These are phyloP conservation scores for Allantophomopsis lycopodina DNA, from an alignment of 2,329 filamentous ascomycete species.

Conservation along the genomic window DNA sequence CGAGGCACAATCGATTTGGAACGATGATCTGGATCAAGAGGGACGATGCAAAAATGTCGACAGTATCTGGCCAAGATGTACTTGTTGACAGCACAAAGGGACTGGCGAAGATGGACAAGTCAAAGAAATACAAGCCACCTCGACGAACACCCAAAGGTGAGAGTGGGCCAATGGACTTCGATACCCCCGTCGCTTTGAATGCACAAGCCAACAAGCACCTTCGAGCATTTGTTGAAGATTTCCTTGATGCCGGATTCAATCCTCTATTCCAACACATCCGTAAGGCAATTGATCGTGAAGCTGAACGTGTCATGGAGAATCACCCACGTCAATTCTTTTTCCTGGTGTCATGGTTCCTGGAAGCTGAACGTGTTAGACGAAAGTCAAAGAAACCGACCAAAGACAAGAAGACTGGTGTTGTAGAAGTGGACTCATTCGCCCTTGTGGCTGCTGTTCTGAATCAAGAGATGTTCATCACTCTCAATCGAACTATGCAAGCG, in stretches of 20 bases:
- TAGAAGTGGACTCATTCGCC: constrained; percentile 63
- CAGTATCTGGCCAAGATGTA: constrained; percentile 78
- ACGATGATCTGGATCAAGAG: constrained; percentile 96
- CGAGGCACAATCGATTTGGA: constrained; percentile 85
- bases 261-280: constrained; percentile 75
- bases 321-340: constrained; percentile 87
- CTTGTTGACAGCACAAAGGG: constrained; percentile 60
- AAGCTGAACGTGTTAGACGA: constrained; percentile 66
- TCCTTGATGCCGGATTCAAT: constrained; percentile 91
- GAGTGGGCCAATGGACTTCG: constrained; percentile 60
- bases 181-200: constrained; percentile 56
- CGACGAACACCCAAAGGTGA: constrained; percentile 46
- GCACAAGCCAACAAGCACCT: constrained; percentile 63
- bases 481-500: constrained; percentile 72
- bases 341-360: constrained; percentile 81
- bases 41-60: constrained; percentile 70
- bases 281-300: constrained; percentile 82
- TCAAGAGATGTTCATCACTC: constrained; percentile 84
- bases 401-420: constrained; percentile 28
- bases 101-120: constrained; percentile 78
- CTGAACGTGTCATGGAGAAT: constrained; percentile 62
- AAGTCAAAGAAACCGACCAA: constrained; percentile 40
- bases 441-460: constrained; percentile 82
- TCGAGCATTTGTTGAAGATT: constrained; percentile 76
- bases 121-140: constrained; percentile 82